These are phyloP conservation scores for Metschnikowia henanensis DNA, from an alignment of 805 yeast species.

Conservation along the genomic window DNA sequence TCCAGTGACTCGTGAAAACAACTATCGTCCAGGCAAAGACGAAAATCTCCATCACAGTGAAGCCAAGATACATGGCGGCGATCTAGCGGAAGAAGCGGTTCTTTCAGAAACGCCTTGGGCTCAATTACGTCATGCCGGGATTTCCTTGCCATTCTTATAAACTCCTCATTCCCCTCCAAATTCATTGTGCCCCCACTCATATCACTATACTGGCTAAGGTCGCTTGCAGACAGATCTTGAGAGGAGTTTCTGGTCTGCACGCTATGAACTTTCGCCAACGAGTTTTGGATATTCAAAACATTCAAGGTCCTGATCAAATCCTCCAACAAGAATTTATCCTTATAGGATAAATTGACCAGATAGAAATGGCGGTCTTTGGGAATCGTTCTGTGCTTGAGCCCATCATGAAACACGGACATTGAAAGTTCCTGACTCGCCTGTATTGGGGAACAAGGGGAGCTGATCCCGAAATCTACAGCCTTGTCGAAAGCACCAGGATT, in stretches of 20 bases:
- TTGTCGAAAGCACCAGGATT: constrained; percentile 8
- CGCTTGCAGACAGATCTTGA: no score
- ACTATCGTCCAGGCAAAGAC: constrained; percentile 16
- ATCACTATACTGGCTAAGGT: no score
- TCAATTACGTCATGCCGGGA: no score
- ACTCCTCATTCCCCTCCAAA: no score
- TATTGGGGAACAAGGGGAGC: not conserved
- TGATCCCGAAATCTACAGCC: constrained; percentile 3
- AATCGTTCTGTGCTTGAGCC: not conserved
- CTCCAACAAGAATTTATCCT: constrained; percentile 17
- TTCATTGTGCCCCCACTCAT: no score
- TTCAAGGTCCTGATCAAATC: constrained; percentile 11
- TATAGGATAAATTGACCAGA: constrained; percentile 10
- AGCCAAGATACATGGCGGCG: constrained; percentile 15
- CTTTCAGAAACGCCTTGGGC: no score
- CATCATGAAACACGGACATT: constrained; percentile 8
- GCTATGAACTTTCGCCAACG: no score
- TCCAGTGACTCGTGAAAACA: constrained; percentile 12
- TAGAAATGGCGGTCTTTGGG: constrained; percentile 6
- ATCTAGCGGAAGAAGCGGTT: not conserved
- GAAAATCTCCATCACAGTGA: constrained; percentile 15
- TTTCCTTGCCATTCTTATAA: no score
- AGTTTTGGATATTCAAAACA: no score
- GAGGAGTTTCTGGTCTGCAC: no score
- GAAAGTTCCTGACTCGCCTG: constrained; percentile 1